phyloP scores from a whole-genome alignment of 176 grass and related monocot species.

The Paspalum notatum region DNA sequence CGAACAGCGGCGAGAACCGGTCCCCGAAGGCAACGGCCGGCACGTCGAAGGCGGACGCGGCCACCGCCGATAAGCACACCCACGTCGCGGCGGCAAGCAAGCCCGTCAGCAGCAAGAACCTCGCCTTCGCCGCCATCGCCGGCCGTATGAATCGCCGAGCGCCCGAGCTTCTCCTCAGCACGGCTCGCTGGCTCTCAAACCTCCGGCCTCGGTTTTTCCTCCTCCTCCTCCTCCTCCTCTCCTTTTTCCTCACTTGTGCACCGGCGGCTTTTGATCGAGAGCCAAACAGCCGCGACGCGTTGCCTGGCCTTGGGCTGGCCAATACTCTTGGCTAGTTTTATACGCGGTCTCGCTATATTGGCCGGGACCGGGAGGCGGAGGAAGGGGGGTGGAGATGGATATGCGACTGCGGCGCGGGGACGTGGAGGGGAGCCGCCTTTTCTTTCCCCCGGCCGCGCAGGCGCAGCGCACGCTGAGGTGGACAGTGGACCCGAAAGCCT shows the following conservation, averaged over 20 bases:
- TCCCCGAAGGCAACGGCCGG: conserved; percentile 67
- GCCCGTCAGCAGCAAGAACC: background rate
- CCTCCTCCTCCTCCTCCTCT: background rate
- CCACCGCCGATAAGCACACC: conserved; percentile 20
- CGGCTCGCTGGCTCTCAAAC: background rate
- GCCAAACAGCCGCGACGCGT: conserved; percentile 20
- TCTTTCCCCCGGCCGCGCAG: conserved; percentile 22
- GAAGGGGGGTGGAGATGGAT: conserved; percentile 10
- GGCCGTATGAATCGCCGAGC: background rate
- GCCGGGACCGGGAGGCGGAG: background rate
- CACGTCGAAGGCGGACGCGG: conserved; percentile 48
- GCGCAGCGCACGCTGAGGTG: conserved; percentile 40
- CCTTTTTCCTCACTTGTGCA: background rate
- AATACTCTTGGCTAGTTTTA: conserved; percentile 26
- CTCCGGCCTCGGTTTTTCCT: background rate
- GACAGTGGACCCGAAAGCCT: background rate
- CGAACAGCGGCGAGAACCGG: conserved; percentile 76
- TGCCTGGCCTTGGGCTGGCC: background rate
- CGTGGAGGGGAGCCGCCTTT: background rate
- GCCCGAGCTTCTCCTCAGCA: too few species aligned
- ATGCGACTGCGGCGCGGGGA: conserved; percentile 24
- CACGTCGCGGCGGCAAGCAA: conserved; percentile 31
- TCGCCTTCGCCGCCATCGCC: conserved; percentile 39
- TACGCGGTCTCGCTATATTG: conserved; percentile 38
- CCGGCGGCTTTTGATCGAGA: background rate